Evolutionary conservation across 2,329 filamentous ascomycete species (phyloP).

Genomic region (Hypoxylon sp.): DNA sequence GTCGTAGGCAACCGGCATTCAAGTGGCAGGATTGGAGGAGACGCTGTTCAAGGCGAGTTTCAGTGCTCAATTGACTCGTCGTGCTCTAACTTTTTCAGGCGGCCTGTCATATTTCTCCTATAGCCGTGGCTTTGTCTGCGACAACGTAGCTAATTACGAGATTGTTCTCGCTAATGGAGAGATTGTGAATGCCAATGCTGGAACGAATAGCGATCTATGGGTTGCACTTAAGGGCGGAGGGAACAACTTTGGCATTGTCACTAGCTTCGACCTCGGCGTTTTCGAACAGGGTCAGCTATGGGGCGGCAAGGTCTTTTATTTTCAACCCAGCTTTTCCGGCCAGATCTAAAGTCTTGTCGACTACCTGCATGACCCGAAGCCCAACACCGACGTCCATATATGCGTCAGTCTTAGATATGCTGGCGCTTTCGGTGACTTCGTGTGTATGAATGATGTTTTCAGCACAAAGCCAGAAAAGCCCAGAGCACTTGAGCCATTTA

Average conservation of each 20-base stretch:
- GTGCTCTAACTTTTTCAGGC: slow-evolving; percentile 25
- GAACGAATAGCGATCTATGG: slow-evolving; percentile 50
- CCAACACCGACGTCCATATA: slow-evolving; percentile 30
- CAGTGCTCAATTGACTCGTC: background rate
- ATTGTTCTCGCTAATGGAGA: slow-evolving; percentile 58
- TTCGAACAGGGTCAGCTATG: slow-evolving; percentile 49
- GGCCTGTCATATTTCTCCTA: slow-evolving; percentile 37
- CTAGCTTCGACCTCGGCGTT: slow-evolving; percentile 47
- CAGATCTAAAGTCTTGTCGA: slow-evolving; percentile 38
- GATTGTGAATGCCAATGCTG: slow-evolving; percentile 56
- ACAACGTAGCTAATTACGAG: slow-evolving; percentile 48
- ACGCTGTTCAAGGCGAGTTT: slow-evolving; percentile 37
- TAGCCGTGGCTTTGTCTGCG: slow-evolving; percentile 35
- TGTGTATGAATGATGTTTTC: slow-evolving; percentile 31
- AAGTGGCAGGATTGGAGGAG: slow-evolving; percentile 40
- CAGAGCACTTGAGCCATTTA: too few relatives aligned
- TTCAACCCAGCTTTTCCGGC: slow-evolving; percentile 31
- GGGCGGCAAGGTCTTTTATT: slow-evolving; percentile 52
- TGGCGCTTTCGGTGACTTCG: slow-evolving; percentile 47
- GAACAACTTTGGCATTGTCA: slow-evolving; percentile 53
- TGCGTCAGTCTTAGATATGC: slow-evolving; percentile 39
- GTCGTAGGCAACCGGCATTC: slow-evolving; percentile 40
- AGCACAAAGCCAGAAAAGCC: slow-evolving; percentile 35
- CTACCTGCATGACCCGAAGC: slow-evolving; percentile 26
- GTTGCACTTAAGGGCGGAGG: slow-evolving; percentile 50